Percentiles rank a stretch among this genome's conserved stretches.
Conservation (phyloP, 352 stramenopile species). For the Globisporangium paddicum region DNA sequence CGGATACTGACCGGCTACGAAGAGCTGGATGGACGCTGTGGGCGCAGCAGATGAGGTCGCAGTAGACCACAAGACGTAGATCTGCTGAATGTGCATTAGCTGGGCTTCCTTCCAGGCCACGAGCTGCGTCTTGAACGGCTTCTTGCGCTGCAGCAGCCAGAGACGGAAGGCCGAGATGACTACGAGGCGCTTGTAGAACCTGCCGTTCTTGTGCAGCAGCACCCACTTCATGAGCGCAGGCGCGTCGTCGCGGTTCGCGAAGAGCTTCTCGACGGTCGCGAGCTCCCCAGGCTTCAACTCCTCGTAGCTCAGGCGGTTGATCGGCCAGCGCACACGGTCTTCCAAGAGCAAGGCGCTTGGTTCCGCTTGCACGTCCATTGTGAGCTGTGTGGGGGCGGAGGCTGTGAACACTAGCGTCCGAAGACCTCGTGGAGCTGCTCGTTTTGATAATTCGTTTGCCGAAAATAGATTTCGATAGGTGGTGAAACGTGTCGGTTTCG, state of each 20-base stretch:
- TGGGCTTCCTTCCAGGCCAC: conserved; percentile 29
- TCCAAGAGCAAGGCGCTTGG: not conserved
- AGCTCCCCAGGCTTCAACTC: conserved; percentile 43
- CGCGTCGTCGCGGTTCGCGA: conserved; percentile 34
- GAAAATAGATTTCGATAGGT: no score
- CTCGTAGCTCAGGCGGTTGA: conserved; percentile 62
- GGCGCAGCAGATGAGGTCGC: conserved; percentile 3
- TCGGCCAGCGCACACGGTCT: conserved; percentile 30
- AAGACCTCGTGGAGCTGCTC: no score
- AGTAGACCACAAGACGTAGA: conserved; percentile 27
- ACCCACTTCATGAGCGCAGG: conserved; percentile 64
- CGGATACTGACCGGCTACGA: conserved; percentile 9
- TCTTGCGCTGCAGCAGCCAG: conserved; percentile 45
- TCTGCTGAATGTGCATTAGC: conserved; percentile 36
- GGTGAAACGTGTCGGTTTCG: no score
- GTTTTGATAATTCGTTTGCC: no score
- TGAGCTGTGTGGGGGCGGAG: not conserved
- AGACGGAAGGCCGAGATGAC: conserved; percentile 55
- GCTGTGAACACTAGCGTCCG: no score
- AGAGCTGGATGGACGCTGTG: conserved; percentile 30
- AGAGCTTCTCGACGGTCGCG: conserved; percentile 41
- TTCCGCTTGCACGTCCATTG: not conserved
- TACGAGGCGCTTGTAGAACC: conserved; percentile 43
- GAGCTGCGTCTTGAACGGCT: conserved; percentile 33
- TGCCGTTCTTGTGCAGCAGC: conserved; percentile 28